Conservation (phyloP, 305 asterid genomes). For the Stenogyne calaminthoides region DNA sequence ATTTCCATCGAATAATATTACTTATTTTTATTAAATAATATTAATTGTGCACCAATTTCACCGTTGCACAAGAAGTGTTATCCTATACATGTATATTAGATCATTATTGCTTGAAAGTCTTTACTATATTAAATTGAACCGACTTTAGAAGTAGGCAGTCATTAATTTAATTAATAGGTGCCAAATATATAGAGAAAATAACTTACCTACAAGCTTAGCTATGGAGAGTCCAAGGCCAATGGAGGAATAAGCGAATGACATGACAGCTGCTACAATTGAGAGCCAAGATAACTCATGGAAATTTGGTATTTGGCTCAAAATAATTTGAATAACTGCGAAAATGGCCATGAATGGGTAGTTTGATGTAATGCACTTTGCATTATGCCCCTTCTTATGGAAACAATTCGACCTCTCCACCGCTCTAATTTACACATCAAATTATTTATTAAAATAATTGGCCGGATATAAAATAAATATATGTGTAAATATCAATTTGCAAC, state of each 20-base stretch:
- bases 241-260: constrained; percentile 60
- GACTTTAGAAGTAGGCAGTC: too few species aligned
- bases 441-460: background rate
- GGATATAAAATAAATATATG: too few species aligned
- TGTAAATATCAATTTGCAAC: too few species aligned
- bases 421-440: constrained; percentile 14
- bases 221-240: constrained; percentile 61
- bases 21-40: too few species aligned
- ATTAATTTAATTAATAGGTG: too few species aligned
- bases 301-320: constrained; percentile 58
- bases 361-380: constrained; percentile 31
- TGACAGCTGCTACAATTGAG: constrained; percentile 53
- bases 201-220: constrained; percentile 47
- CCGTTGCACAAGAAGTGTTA: too few species aligned
- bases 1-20: too few species aligned
- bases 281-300: constrained; percentile 50
- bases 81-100: too few species aligned
- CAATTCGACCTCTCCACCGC: constrained; percentile 54
- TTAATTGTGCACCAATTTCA: too few species aligned
- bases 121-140: too few species aligned
- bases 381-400: constrained; percentile 46
- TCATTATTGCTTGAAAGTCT: too few species aligned
- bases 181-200: too few species aligned
- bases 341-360: constrained; percentile 45
- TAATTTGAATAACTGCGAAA: constrained; percentile 46